Conservation (phyloP, 495 filamentous ascomycete genomes). For the Xylaria curta region DNA sequence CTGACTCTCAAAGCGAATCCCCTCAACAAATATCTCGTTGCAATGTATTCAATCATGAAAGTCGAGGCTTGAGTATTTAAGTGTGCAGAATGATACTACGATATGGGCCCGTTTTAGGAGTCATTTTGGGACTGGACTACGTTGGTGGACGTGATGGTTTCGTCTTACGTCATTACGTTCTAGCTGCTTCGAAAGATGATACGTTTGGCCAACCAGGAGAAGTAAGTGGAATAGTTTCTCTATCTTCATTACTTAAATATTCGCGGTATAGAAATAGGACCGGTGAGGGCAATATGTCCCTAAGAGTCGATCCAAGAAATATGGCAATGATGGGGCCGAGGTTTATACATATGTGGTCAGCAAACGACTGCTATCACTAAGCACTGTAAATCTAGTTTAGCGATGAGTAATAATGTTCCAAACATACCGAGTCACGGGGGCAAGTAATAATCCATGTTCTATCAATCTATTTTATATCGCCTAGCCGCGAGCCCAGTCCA, state of each 20-base stretch:
- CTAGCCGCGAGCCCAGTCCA: no score
- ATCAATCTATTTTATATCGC: neutral
- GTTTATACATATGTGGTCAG: neutral
- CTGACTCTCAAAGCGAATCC: neutral
- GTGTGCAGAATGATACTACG: neutral
- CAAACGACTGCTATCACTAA: neutral
- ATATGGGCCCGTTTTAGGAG: neutral
- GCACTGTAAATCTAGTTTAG: neutral
- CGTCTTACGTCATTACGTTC: no score
- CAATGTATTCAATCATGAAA: neutral
- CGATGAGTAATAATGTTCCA: neutral
- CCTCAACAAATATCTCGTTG: neutral
- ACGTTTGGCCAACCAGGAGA: no score
- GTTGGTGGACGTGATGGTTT: no score
- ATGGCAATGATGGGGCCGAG: neutral
- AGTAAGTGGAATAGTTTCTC: no score
- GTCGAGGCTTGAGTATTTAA: neutral
- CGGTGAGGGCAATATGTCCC: neutral
- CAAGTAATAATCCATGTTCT: neutral
- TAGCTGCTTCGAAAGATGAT: no score
- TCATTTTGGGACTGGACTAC: no score
- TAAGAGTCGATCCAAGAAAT: neutral
- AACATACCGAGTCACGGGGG: neutral
- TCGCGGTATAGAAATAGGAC: neutral
- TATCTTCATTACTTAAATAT: neutral